Conservation (phyloP, 2,329 filamentous ascomycete genomes). For the Bipolaris gigantea region DNA sequence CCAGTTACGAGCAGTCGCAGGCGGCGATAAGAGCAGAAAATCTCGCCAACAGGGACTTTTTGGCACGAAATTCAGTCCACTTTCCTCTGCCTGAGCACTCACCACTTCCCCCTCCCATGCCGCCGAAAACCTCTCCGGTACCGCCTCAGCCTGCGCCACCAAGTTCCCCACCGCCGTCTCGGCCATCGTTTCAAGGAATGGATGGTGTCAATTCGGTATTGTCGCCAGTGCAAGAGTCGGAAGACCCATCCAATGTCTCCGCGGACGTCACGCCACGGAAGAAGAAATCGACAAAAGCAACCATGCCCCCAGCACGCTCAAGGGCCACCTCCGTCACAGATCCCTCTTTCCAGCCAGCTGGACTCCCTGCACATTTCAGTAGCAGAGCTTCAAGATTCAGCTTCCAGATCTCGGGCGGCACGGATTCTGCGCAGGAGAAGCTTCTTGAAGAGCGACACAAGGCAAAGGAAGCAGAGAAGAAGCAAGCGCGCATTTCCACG, state of each 20-base stretch:
- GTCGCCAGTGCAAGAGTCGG: constrained; percentile 41
- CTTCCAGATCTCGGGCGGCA: constrained; percentile 76
- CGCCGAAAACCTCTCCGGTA: constrained; percentile 21
- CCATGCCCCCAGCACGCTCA: constrained; percentile 40
- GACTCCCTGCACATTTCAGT: constrained; percentile 49
- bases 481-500: constrained; percentile 40
- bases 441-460: constrained; percentile 72
- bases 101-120: constrained; percentile 18
- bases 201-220: constrained; percentile 32
- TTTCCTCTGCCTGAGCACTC: constrained; percentile 30
- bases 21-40: constrained; percentile 52
- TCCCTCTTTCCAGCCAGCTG: constrained; percentile 40
- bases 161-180: constrained; percentile 13
- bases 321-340: constrained; percentile 44
- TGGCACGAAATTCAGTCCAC: constrained; percentile 48
- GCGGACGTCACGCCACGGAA: constrained; percentile 35
- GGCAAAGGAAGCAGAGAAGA: constrained; percentile 65
- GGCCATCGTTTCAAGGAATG: constrained; percentile 21
- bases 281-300: constrained; percentile 42
- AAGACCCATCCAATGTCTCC: constrained; percentile 28
- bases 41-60: constrained; percentile 52
- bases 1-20: constrained; percentile 44
- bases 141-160: constrained; percentile 11
- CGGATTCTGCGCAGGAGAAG: constrained; percentile 67
- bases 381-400: constrained; percentile 80